Conservation (phyloP, 129 eudicot species). For the Escallonia herrerae region DNA sequence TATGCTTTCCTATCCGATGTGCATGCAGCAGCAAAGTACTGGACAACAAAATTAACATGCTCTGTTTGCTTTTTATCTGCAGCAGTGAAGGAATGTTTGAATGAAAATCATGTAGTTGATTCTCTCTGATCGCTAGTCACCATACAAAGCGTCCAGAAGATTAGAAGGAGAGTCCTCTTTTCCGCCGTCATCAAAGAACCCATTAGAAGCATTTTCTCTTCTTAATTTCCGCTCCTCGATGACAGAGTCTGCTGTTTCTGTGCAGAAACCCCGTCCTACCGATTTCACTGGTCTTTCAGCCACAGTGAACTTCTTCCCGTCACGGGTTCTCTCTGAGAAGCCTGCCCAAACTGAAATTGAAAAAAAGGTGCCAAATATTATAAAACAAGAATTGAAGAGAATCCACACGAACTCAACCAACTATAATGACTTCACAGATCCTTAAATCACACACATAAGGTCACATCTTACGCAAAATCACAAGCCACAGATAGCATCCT, state of each 20-base stretch:
- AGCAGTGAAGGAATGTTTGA: not conserved
- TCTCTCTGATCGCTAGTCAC: constrained; percentile 21
- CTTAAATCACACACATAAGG: no score
- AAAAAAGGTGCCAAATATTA: not conserved
- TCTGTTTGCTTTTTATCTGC: not conserved
- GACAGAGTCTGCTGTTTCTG: constrained; percentile 66
- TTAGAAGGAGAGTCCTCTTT: constrained; percentile 55
- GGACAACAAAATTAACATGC: no score
- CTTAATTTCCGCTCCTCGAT: constrained; percentile 66
- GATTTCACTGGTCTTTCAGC: constrained; percentile 68
- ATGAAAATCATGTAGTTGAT: not conserved
- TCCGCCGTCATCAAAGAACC: constrained; percentile 51
- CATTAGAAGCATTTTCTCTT: constrained; percentile 53
- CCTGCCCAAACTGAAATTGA: constrained; percentile 84
- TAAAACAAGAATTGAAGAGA: not conserved
- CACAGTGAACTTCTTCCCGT: constrained; percentile 86
- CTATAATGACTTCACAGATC: no score
- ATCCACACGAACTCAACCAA: not conserved
- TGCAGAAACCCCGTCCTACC: constrained; percentile 42
- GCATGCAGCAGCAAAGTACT: no score
- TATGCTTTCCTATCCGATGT: no score
- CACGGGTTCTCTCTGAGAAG: constrained; percentile 83
- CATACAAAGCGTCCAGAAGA: constrained; percentile 68
- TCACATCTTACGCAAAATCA: no score
- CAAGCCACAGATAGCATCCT: no score